Percentiles rank a stretch among this genome's conserved stretches.
Evolutionary conservation across 768 basidiomycete species (phyloP).

Genomic region (Russula earlei): DNA sequence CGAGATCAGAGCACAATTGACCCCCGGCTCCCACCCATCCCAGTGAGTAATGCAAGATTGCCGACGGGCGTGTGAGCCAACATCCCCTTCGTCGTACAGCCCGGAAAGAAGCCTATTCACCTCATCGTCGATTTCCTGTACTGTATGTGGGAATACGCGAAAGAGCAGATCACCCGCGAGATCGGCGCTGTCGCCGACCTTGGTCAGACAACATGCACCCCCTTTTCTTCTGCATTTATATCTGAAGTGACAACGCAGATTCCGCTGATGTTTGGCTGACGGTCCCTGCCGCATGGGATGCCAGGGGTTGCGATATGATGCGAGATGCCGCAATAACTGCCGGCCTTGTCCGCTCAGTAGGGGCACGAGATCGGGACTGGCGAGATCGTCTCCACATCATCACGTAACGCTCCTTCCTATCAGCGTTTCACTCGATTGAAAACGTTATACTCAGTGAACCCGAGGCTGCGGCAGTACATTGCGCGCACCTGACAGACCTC

Average conservation of each 20-base stretch:
- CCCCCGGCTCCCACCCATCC: constrained; percentile 68
- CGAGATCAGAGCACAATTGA: constrained; percentile 64
- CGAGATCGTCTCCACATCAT: constrained; percentile 76
- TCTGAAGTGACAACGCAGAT: constrained; percentile 34
- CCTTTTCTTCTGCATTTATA: neutral
- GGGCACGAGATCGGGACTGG: constrained; percentile 66
- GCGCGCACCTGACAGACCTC: constrained; percentile 69
- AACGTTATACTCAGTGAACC: constrained; percentile 36
- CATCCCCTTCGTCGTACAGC: constrained; percentile 31
- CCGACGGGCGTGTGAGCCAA: constrained; percentile 4
- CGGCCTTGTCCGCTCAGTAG: constrained; percentile 63
- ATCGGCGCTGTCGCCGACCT: constrained; percentile 82
- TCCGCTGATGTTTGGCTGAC: constrained; percentile 79
- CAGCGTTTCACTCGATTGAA: neutral
- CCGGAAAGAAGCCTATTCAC: constrained; percentile 66
- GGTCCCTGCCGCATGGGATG: constrained; percentile 89
- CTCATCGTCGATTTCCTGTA: constrained; percentile 77
- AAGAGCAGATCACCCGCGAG: constrained; percentile 77
- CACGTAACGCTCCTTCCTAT: constrained; percentile 35
- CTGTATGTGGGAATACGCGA: constrained; percentile 81
- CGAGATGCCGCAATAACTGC: constrained; percentile 74
- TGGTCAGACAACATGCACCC: constrained; percentile 36
- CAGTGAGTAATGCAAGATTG: constrained; percentile 42
- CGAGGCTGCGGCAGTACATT: constrained; percentile 89
- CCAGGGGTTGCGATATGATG: constrained; percentile 77